phyloP scores from a whole-genome alignment of 257 asterid genomes.

The Verbena officinalis region DNA sequence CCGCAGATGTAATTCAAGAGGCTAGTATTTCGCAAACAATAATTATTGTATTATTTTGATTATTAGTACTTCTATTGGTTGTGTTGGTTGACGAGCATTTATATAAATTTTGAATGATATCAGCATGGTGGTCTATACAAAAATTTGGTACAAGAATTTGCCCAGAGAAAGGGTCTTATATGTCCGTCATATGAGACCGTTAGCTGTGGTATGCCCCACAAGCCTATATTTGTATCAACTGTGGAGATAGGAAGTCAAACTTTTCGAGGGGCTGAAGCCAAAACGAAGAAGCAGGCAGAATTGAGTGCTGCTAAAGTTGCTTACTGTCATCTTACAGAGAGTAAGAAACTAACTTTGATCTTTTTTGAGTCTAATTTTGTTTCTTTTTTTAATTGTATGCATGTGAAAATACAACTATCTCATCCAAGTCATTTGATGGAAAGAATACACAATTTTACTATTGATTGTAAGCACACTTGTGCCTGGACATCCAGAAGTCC shows the following conservation, averaged over 20 bases:
- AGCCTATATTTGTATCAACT: constrained; percentile 48
- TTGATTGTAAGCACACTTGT: constrained; percentile 7
- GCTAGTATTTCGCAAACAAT: constrained; percentile 39
- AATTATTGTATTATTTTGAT: constrained; percentile 11
- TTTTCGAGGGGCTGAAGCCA: constrained; percentile 61
- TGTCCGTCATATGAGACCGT: constrained; percentile 59
- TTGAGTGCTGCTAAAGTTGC: constrained; percentile 80
- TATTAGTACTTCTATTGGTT: constrained; percentile 1
- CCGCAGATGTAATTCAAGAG: constrained; percentile 54
- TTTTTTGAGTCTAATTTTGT: constrained; percentile 12
- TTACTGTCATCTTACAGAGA: constrained; percentile 41
- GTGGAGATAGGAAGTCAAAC: constrained; percentile 55
- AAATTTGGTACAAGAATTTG: constrained; percentile 65
- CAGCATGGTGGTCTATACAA: constrained; percentile 74
- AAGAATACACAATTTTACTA: background rate
- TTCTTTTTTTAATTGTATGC: background rate
- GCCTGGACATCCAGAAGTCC: background rate
- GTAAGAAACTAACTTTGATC: constrained; percentile 44
- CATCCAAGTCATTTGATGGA: background rate
- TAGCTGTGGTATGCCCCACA: constrained; percentile 52
- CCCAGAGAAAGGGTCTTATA: constrained; percentile 51
- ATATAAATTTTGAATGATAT: constrained; percentile 13
- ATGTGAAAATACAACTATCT: background rate
- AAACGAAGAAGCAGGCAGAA: constrained; percentile 79
- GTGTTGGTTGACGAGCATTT: constrained; percentile 10